Percentiles rank a stretch among this genome's conserved stretches.
Evolutionary conservation across 2,329 filamentous ascomycete species (phyloP).

Genomic region (Didymella arachidicola): DNA sequence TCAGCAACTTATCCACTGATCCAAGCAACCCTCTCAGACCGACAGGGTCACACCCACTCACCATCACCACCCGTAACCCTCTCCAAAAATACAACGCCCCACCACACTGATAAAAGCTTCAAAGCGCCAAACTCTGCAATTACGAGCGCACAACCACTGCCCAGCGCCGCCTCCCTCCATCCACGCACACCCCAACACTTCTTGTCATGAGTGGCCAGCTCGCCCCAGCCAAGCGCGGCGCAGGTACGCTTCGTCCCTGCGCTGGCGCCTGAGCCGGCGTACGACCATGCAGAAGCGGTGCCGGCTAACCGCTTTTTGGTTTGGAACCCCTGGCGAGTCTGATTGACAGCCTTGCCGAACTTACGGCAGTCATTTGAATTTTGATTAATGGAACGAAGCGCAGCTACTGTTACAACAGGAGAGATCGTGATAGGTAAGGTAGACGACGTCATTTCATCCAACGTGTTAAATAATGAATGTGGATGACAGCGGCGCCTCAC

Average conservation of each 20-base stretch:
- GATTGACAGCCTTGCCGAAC: neutral
- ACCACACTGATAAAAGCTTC: neutral
- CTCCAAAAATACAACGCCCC: slow-evolving; percentile 4
- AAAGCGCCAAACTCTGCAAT: slow-evolving; percentile 4
- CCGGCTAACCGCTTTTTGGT: neutral
- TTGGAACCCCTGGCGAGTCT: neutral
- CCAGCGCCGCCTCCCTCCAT: neutral
- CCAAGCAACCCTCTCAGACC: neutral
- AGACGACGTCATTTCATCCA: slow-evolving; percentile 3
- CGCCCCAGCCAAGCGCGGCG: neutral
- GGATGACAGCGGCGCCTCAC: slow-evolving; percentile 13
- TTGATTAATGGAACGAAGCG: neutral
- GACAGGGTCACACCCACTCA: neutral
- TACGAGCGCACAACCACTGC: slow-evolving; percentile 11
- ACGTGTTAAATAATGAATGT: neutral
- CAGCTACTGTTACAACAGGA: neutral
- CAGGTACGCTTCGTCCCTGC: slow-evolving; percentile 3
- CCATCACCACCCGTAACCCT: neutral
- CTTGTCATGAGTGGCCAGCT: neutral
- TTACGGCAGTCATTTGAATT: neutral
- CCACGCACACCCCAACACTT: slow-evolving; percentile 1
- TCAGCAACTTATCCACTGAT: neutral
- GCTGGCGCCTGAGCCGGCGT: neutral
- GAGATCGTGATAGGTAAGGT: neutral
- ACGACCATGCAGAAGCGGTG: neutral